A percentile compares a stretch with the other conserved stretches of the same genome.
Evolutionary conservation across 208 protist species (phyloP).

Genomic region (Trypanosoma cruzi): DNA sequence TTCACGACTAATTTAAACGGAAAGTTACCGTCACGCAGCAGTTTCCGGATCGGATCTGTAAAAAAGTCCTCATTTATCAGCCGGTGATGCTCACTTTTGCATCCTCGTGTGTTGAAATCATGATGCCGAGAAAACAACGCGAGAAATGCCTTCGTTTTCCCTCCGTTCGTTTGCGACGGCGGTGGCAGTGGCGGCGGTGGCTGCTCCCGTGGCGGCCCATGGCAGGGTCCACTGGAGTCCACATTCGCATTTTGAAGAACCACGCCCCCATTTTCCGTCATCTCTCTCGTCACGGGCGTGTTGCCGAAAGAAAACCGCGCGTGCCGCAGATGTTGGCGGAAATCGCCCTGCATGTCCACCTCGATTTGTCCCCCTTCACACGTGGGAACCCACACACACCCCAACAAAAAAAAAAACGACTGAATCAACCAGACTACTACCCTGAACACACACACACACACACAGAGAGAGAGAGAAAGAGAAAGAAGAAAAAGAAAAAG

Average conservation of each 20-base stretch:
- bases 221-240: too few species aligned
- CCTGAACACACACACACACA: not conserved
- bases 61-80: conserved; percentile 47
- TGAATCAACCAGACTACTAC: not conserved
- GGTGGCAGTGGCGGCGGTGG: too few species aligned
- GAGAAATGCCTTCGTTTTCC: not conserved
- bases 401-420: not conserved
- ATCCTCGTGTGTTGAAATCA: not conserved
- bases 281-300: not conserved
- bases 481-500: conserved; percentile 4
- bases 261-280: not conserved
- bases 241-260: not conserved
- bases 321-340: not conserved
- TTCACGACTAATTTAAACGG: conserved; percentile 48
- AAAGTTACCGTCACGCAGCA: conserved; percentile 37
- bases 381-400: too few species aligned
- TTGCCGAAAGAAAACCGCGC: not conserved
- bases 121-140: not conserved
- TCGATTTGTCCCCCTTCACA: not conserved
- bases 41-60: conserved; percentile 39
- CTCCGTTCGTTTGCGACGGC: not conserved
- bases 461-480: not conserved
- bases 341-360: not conserved
- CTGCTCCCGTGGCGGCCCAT: not conserved
- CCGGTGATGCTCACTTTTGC: conserved; percentile 17